Conservation (phyloP, 202 grass and related monocot genomes). For the Setaria viridis region DNA sequence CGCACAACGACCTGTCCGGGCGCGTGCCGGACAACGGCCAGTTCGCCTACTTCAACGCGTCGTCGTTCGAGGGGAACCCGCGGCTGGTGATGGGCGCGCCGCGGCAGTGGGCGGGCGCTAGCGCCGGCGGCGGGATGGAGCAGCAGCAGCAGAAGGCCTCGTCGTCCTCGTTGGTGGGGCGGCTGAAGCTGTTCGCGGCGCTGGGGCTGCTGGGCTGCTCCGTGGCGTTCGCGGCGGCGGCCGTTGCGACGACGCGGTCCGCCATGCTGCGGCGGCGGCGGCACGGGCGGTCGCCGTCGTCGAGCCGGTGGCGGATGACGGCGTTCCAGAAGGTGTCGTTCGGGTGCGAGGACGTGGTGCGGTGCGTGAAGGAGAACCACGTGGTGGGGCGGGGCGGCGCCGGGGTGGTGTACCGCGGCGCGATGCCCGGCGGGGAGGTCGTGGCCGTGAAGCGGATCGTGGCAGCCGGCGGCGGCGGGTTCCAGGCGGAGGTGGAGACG, state of each 20-base stretch:
- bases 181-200: constrained; percentile 64
- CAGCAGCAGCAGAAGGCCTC: not conserved
- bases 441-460: constrained; percentile 86
- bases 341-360: constrained; percentile 75
- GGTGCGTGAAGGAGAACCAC: constrained; percentile 77
- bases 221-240: constrained; percentile 65
- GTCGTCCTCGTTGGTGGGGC: not conserved
- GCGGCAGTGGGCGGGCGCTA: constrained; percentile 1
- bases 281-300: constrained; percentile 22
- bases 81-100: constrained; percentile 29
- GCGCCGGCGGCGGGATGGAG: not conserved
- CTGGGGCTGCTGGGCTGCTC: constrained; percentile 77
- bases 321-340: constrained; percentile 89
- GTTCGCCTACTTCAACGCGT: constrained; percentile 78
- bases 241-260: constrained; percentile 63
- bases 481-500: constrained; percentile 90
- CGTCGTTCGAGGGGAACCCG: constrained; percentile 76
- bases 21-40: constrained; percentile 71
- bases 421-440: constrained; percentile 67
- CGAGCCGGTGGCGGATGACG: constrained; percentile 67
- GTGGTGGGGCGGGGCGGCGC: constrained; percentile 85
- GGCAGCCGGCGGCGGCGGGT: constrained; percentile 71
- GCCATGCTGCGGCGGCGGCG: constrained; percentile 56
- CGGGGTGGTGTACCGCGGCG: constrained; percentile 79
- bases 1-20: constrained; percentile 80